Base-by-base conservation (phyloP, 257 asterid species). In the Fraxinus excelsior region DNA sequence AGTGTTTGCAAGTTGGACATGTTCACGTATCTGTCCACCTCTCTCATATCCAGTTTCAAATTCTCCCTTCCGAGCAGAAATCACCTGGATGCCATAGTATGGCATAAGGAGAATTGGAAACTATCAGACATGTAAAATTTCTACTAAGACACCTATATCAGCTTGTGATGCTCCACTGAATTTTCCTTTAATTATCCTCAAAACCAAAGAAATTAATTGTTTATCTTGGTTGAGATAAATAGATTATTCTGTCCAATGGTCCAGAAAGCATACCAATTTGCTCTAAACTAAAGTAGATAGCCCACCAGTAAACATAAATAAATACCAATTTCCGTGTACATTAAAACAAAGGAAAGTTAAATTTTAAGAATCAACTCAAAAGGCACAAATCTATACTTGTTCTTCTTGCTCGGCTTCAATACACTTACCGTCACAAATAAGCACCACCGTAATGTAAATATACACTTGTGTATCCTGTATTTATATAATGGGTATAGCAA, bases 1-100 rank as follows among this genome's bases (percentile, higher is more conserved):
- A 42, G 99, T 96, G 85, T 93, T 96, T 51, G 99, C 99, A 70
- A 96, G 97, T 75, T 91, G 99, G 74, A 96, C 99, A 76, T 93
- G 98, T 78, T 96, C 99, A 42, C 99, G 96, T 56, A 98, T 96
- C 87, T 96, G 99, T 37, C 98, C 99, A 84, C 99, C 98, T 89
- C 92, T 93, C 88, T 96, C 98, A 77, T 89, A 96, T 76, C 99
- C 98, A 85, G 99, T 91, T 88, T 96, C 99, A 74, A 96, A 90
- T 82, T 96, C 98, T 78, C 98, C 98, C 77, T 90, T 93, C 68
- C n/a, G n/a, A n/a, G n/a, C n/a, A n/a, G n/a, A n/a, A n/a, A n/a
- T n/a, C n/a, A n/a, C n/a, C n/a, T n/a, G 80, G 44, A 46, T 44
- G 67, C 18, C 44, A 56, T 71, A 51, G 12, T 40, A 26, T 49